Percentiles rank a stretch among this genome's conserved stretches.
Conservation (phyloP, 2,329 filamentous ascomycete species). For the Venturia carpophila region DNA sequence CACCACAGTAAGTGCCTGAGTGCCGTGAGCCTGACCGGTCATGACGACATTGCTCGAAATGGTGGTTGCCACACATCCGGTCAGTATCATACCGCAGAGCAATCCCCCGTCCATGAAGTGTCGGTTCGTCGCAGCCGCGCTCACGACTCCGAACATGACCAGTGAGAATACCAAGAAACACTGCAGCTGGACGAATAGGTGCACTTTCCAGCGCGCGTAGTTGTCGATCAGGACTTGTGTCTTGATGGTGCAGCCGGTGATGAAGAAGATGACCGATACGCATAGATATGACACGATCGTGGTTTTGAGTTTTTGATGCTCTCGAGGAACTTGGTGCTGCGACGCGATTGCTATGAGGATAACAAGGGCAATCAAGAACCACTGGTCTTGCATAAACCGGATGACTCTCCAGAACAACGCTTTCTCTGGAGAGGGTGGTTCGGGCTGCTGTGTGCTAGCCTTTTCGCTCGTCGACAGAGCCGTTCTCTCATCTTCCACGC, state of each 20-base stretch:
- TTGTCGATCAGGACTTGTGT: slow-evolving; percentile 54
- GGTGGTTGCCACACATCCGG: slow-evolving; percentile 63
- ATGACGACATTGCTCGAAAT: slow-evolving; percentile 68
- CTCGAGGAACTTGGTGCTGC: slow-evolving; percentile 48
- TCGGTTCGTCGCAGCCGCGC: slow-evolving; percentile 42
- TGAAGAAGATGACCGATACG: slow-evolving; percentile 61
- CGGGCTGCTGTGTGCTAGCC: not conserved
- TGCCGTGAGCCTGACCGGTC: slow-evolving; percentile 61
- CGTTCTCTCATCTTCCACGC: not conserved
- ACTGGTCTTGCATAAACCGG: slow-evolving; percentile 37
- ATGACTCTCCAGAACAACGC: not conserved
- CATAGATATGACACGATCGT: slow-evolving; percentile 56
- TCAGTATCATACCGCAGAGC: slow-evolving; percentile 38
- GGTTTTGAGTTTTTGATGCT: slow-evolving; percentile 44
- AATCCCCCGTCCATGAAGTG: slow-evolving; percentile 54
- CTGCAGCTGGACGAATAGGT: slow-evolving; percentile 58
- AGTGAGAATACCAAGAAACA: slow-evolving; percentile 60
- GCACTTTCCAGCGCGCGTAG: slow-evolving; percentile 58
- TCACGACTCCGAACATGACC: slow-evolving; percentile 50
- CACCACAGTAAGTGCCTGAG: slow-evolving; percentile 43
- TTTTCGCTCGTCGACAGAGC: not conserved
- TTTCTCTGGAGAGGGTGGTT: not conserved
- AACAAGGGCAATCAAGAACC: slow-evolving; percentile 56
- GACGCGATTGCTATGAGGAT: slow-evolving; percentile 46
- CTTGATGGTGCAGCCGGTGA: slow-evolving; percentile 62